Percentiles rank a stretch among this genome's conserved stretches.
Evolutionary conservation across 305 asterid genomes (phyloP).

Genomic region (Rubia peregrina): DNA sequence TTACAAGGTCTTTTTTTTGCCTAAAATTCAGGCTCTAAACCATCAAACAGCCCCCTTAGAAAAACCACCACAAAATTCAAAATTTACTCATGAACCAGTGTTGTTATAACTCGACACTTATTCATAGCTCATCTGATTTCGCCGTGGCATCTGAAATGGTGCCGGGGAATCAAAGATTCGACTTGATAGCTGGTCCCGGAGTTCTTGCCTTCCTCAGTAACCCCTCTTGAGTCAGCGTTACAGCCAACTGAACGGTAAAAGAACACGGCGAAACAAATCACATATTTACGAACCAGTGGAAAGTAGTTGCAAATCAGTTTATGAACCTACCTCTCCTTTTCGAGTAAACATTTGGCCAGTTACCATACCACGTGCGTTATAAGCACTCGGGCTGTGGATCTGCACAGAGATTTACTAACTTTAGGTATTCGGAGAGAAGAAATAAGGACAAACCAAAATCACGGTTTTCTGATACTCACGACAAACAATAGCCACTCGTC

Average conservation of each 20-base stretch:
- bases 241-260: constrained; percentile 48
- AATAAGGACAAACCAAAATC: not conserved
- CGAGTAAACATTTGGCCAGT: constrained; percentile 66
- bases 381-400: constrained; percentile 77
- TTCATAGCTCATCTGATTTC: not conserved
- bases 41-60: too few species aligned
- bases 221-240: constrained; percentile 79
- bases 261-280: not conserved
- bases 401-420: constrained; percentile 18
- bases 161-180: constrained; percentile 38
- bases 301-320: not conserved
- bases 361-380: constrained; percentile 79
- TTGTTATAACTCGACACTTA: not conserved
- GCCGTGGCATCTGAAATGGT: not conserved
- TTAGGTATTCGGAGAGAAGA: constrained; percentile 5
- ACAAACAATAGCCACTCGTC: constrained; percentile 96
- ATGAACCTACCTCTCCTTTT: constrained; percentile 67
- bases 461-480: constrained; percentile 39
- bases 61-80: too few species aligned
- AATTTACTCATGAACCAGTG: not conserved
- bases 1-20: too few species aligned
- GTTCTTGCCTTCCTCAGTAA: constrained; percentile 42
- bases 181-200: constrained; percentile 26
- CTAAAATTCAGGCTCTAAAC: too few species aligned
- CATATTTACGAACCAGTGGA: not conserved